These are phyloP conservation scores for Rhodotorula graminis DNA, from an alignment of 768 basidiomycete species.

Conservation along the genomic window DNA sequence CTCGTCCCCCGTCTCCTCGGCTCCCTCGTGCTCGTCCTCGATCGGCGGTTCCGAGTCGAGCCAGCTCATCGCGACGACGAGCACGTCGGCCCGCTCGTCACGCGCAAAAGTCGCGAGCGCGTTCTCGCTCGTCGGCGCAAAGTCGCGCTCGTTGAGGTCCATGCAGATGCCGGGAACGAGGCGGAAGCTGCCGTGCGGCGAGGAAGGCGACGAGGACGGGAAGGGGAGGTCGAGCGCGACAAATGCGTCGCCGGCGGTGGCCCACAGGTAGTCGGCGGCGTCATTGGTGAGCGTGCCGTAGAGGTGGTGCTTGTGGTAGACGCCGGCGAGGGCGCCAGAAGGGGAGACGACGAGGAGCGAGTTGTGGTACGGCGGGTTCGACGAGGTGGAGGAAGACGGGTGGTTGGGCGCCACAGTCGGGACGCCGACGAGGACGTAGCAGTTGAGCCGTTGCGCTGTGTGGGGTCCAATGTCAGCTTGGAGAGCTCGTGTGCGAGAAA, in stretches of 20 bases:
- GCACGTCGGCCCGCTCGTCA: constrained; percentile 16
- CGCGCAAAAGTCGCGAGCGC: constrained; percentile 28
- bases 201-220: constrained; percentile 12
- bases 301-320: constrained; percentile 40
- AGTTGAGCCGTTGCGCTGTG: constrained; percentile 19
- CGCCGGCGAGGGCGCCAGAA: not conserved
- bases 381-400: not conserved
- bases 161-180: constrained; percentile 39
- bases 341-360: constrained; percentile 30
- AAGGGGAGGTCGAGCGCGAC: constrained; percentile 18
- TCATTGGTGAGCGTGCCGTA: constrained; percentile 14
- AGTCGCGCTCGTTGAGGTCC: constrained; percentile 39
- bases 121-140: constrained; percentile 30
- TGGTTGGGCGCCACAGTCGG: not conserved
- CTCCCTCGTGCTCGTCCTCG: not conserved
- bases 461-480: too few relatives aligned
- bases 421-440: constrained; percentile 36
- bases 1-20: not conserved
- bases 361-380: constrained; percentile 17
- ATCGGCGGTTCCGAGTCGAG: constrained; percentile 17
- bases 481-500: too few relatives aligned
- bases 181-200: not conserved
- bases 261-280: constrained; percentile 40
- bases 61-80: constrained; percentile 34
- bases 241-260: constrained; percentile 24